Percentiles rank a stretch among this genome's conserved stretches.
Conservation (phyloP, 176 grass and related monocot species). For the Hordeum vulgare region MorexV3_pseudomolecules_assembly NC_058522.1:570444849-570445348, state of each 20-base stretch:
- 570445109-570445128: background rate
- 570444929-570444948: too few relatives aligned
- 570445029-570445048: background rate
- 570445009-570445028: background rate
- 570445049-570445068: background rate
- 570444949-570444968: too few relatives aligned
- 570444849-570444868: too few relatives aligned
- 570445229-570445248: background rate
- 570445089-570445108: background rate
- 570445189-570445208: background rate
- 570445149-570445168: background rate
- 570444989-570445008: background rate
- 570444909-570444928: too few relatives aligned
- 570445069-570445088: background rate
- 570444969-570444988: background rate
- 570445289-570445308: slow-evolving; percentile 59
- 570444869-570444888: too few relatives aligned
- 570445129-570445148: background rate
- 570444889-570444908: too few relatives aligned
- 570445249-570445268: slow-evolving; percentile 2
- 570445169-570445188: background rate
- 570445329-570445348: slow-evolving; percentile 82
- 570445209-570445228: background rate
- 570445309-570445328: slow-evolving; percentile 79
- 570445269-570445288: slow-evolving; percentile 66